These are phyloP conservation scores for Carpinus viminea DNA, from an alignment of 306 rosid genomes.

Conservation along the genomic window DNA sequence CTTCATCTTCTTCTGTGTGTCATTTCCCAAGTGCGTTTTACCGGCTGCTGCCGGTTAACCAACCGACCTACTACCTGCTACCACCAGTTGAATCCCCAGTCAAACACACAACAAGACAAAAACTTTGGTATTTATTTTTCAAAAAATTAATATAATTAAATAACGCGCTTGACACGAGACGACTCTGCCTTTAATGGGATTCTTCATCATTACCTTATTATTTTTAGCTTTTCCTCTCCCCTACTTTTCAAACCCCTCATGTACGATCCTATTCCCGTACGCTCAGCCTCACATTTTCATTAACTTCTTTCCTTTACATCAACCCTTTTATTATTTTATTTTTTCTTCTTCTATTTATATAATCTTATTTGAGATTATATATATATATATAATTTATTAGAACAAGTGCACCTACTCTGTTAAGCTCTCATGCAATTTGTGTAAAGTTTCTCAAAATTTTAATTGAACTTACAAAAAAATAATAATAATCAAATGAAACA, in stretches of 20 bases:
- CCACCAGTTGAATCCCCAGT: constrained; percentile 28
- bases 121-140: background rate
- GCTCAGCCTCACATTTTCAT: constrained; percentile 3
- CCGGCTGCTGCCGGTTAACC: constrained; percentile 46
- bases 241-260: constrained; percentile 38
- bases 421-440: too few relatives aligned
- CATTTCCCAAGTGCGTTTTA: constrained; percentile 33
- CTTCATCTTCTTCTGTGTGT: background rate
- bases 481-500: too few relatives aligned
- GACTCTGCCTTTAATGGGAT: constrained; percentile 41
- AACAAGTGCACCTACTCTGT: too few relatives aligned
- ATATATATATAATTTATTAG: too few relatives aligned
- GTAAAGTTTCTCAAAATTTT: too few relatives aligned
- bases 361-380: too few relatives aligned
- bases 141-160: too few relatives aligned
- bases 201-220: constrained; percentile 73
- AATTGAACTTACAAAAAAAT: too few relatives aligned
- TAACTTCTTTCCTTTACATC: background rate
- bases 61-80: constrained; percentile 48
- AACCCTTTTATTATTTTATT: too few relatives aligned
- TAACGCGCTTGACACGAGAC: constrained; percentile 31
- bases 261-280: constrained; percentile 39
- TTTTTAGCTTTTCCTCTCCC: constrained; percentile 44
- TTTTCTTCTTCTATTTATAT: too few relatives aligned
- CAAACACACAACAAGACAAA: constrained; percentile 41